Conservation (phyloP, 1,139 yeast species). For the Groenewaldozyma sp. region DNA sequence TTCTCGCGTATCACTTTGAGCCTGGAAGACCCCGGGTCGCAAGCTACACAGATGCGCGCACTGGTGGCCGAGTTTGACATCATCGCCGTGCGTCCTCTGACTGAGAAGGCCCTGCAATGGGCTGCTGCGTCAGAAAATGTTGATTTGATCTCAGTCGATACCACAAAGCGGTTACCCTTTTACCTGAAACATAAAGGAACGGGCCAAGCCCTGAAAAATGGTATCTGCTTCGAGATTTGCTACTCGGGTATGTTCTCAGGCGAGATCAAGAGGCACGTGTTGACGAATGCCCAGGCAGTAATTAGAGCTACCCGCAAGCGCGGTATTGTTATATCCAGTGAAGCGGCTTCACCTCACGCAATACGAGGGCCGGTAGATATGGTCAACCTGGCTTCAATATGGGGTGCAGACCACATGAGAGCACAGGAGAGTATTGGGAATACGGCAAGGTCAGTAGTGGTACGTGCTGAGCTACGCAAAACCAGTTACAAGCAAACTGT, state of each 20-base stretch:
- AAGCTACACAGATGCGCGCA: conserved; percentile 43
- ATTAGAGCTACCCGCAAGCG: conserved; percentile 76
- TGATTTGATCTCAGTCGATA: conserved; percentile 69
- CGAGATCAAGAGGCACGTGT: conserved; percentile 47
- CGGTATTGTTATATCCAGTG: conserved; percentile 74
- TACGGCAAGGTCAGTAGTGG: conserved; percentile 52
- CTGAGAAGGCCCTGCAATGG: conserved; percentile 69
- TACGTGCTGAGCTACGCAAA: conserved; percentile 63
- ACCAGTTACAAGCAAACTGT: conserved; percentile 41
- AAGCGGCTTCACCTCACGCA: conserved; percentile 51
- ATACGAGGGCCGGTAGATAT: conserved; percentile 63
- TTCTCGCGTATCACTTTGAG: conserved; percentile 67
- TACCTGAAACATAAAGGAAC: conserved; percentile 76
- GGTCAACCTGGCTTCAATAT: conserved; percentile 50
- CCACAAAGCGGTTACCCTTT: conserved; percentile 58
- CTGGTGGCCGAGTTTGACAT: conserved; percentile 47
- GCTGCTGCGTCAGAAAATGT: conserved; percentile 67
- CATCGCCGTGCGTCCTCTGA: conserved; percentile 69
- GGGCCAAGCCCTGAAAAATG: conserved; percentile 75
- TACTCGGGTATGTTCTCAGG: conserved; percentile 36
- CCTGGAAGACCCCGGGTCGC: conserved; percentile 69
- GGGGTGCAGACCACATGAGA: conserved; percentile 61
- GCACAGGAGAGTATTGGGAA: conserved; percentile 53
- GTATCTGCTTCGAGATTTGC: conserved; percentile 71
- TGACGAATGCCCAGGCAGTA: conserved; percentile 63